Percentiles rank a stretch among this genome's conserved stretches.
These are phyloP conservation scores for Termitomyces sp. DNA, from an alignment of 768 basidiomycete species.

Conservation along the genomic window DNA sequence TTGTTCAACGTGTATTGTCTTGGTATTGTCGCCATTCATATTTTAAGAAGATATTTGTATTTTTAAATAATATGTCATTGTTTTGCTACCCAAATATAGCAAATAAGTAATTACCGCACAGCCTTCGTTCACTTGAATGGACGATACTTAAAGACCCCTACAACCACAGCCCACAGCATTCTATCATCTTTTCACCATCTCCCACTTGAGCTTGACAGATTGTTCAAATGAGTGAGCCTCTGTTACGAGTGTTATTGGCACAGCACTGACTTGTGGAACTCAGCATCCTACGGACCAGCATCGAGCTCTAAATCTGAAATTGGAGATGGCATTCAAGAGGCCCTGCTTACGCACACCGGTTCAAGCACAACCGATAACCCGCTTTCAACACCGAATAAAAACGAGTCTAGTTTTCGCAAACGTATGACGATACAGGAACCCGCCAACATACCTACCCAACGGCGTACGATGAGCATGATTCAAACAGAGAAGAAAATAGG, in stretches of 20 bases:
- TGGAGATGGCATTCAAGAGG: not conserved
- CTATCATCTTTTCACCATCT: not conserved
- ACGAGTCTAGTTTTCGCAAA: slow-evolving; percentile 9
- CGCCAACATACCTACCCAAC: not conserved
- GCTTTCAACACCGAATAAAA: not conserved
- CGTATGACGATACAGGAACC: slow-evolving; percentile 4
- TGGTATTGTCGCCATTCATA: too few species aligned
- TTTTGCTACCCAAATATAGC: too few species aligned
- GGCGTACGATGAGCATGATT: slow-evolving; percentile 20
- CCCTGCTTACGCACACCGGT: not conserved
- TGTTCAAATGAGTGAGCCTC: not conserved
- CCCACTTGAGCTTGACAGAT: not conserved
- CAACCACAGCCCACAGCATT: too few species aligned
- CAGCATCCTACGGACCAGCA: not conserved
- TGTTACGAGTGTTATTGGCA: not conserved
- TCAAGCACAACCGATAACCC: not conserved
- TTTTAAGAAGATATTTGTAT: too few species aligned
- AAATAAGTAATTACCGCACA: too few species aligned
- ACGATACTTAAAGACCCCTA: too few species aligned
- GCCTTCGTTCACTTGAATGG: too few species aligned
- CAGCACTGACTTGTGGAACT: not conserved
- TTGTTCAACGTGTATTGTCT: too few species aligned
- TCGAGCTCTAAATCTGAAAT: slow-evolving; percentile 6
- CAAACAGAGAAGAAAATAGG: slow-evolving; percentile 38
- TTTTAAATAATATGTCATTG: too few species aligned